Base-by-base conservation (phyloP, 2,329 filamentous ascomycete genomes). In the Dendrostoma leiphaemia region DNA sequence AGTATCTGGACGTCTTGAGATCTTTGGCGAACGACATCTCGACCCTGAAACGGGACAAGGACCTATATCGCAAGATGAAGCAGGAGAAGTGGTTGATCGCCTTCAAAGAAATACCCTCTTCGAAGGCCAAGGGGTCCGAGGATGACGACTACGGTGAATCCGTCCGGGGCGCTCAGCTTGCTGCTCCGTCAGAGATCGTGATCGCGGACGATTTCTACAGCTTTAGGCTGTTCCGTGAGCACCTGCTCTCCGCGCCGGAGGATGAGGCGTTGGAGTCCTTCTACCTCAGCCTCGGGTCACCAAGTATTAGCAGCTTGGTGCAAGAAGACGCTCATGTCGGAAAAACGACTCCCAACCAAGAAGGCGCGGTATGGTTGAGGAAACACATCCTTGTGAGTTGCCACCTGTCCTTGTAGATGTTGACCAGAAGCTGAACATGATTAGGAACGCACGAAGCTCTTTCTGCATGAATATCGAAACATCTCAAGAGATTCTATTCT, bases 201-300 rank as follows among this genome's bases (percentile, higher is more conserved):
- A 81, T 96, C 52, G 76, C 92, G 10, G 91, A 96, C 66, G 93
- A 97, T 64, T 92, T 94, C 63, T 89, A 90, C 63, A 91, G 89
- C 64, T 96, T 93, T 67, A 86, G 88, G 31, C 77, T 94, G 1
- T 99, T 99, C 77, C 93, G 92, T 65, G 84, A 91, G 49, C 83
- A 85, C 59, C 78, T 99, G 28, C 80, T 96, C 26, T 91, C 89
- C 57, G 91, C 92, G 0, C 95, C 94, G 0, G 90, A 96, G 67
- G 94, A 99, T 65, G 94, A 97, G 59, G 68, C 74, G 0, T 76
- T 99, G 1, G 94, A 99, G 67, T 80, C 81, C 1, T 93, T 99
- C 59, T 99, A 99, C 69, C 71, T 84, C 32, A 80, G 85, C 7
- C 84, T 99, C 3, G 94, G 94, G 1, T 88, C 91, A 3, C 81